phyloP scores from a whole-genome alignment of 179 eudicot genomes.

The Spergularia azorica region DNA sequence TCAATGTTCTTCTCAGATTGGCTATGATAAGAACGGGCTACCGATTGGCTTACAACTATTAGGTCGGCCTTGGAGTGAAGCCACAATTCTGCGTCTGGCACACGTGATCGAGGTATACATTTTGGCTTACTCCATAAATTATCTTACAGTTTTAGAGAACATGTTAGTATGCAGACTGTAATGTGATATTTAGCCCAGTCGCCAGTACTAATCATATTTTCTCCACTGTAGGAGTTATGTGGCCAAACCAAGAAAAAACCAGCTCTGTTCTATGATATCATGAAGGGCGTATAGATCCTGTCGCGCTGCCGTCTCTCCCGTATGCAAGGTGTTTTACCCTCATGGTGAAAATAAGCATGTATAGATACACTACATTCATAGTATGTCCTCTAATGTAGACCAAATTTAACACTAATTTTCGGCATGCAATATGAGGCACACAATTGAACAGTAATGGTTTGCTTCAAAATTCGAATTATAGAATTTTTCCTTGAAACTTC shows the following conservation, averaged over 20 bases:
- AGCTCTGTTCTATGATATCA: conserved; percentile 58
- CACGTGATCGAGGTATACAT: conserved; percentile 71
- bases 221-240: conserved; percentile 50
- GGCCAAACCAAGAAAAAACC: conserved; percentile 70
- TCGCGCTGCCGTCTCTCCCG: background rate
- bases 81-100: conserved; percentile 82
- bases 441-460: no score
- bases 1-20: conserved; percentile 50
- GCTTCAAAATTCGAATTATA: no score
- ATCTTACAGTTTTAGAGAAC: conserved; percentile 2
- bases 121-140: background rate
- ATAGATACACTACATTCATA: background rate
- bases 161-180: background rate
- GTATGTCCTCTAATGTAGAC: background rate
- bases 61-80: conserved; percentile 96
- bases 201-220: background rate
- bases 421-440: no score
- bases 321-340: background rate
- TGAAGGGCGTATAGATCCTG: conserved; percentile 52
- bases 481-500: no score
- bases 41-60: conserved; percentile 90
- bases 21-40: conserved; percentile 89
- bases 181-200: background rate
- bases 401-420: no score
- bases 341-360: background rate